Evolutionary conservation across 345 rosid genomes (phyloP).

Genomic region (Lenwebbia sp.): DNA sequence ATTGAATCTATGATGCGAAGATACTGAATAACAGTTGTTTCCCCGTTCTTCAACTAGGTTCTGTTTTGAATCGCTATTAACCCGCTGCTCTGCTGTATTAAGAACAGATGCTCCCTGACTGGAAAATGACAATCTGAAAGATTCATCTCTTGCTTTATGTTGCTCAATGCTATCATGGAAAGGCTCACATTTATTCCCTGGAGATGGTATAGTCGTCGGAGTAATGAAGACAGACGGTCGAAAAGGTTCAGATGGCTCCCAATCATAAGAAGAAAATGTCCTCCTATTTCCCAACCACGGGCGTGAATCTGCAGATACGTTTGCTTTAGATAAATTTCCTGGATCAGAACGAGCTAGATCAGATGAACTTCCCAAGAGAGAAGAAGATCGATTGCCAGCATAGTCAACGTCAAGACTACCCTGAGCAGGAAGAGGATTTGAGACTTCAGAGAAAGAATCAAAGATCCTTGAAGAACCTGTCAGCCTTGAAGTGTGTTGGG

Average conservation of each 20-base stretch:
- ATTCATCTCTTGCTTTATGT: slow-evolving; percentile 17
- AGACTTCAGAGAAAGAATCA: slow-evolving; percentile 19
- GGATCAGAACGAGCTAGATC: slow-evolving; percentile 25
- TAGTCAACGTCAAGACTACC: slow-evolving; percentile 17
- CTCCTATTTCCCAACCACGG: slow-evolving; percentile 15
- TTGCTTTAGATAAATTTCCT: slow-evolving; percentile 11
- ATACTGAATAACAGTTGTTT: slow-evolving; percentile 36
- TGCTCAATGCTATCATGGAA: slow-evolving; percentile 44
- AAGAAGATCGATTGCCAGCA: slow-evolving; percentile 20
- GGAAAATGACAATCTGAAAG: slow-evolving; percentile 21
- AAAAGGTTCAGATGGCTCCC: slow-evolving; percentile 92
- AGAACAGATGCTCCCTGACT: slow-evolving; percentile 17
- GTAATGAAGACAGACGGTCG: slow-evolving; percentile 50
- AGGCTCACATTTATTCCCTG: slow-evolving; percentile 51
- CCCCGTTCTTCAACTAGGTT: slow-evolving; percentile 14
- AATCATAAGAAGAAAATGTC: slow-evolving; percentile 44
- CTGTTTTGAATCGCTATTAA: slow-evolving; percentile 17
- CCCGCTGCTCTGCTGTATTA: slow-evolving; percentile 20
- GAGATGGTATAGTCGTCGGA: slow-evolving; percentile 33
- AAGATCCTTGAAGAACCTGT: slow-evolving; percentile 18
- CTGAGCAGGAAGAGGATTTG: slow-evolving; percentile 19
- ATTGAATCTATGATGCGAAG: slow-evolving; percentile 21
- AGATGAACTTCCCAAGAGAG: slow-evolving; percentile 17
- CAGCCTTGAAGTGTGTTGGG: slow-evolving; percentile 17
- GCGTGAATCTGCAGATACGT: slow-evolving; percentile 7